phyloP scores from a whole-genome alignment of 2,329 filamentous ascomycete species.

The Ascocoryne sarcoides region DNA sequence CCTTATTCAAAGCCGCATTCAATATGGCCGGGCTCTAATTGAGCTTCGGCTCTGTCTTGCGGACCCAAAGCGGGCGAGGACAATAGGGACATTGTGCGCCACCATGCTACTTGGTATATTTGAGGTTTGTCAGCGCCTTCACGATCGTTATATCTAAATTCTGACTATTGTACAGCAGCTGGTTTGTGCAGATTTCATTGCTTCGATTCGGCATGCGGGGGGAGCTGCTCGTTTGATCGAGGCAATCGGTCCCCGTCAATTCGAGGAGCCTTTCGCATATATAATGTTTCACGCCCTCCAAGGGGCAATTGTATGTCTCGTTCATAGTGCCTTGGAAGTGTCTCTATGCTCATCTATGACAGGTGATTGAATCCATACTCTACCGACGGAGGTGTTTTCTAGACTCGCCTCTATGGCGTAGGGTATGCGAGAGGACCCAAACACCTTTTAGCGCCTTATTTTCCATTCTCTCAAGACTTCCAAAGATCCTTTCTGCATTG shows the following conservation, averaged over 20 bases:
- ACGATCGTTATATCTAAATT: background rate
- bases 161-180: background rate
- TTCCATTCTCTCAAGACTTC: background rate
- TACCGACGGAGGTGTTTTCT: conserved; percentile 1
- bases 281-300: conserved; percentile 1
- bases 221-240: conserved; percentile 2
- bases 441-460: conserved; percentile 1
- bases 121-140: background rate
- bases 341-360: background rate
- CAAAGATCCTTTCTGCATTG: background rate
- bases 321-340: background rate
- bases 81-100: background rate
- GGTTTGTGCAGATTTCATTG: background rate
- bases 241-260: background rate
- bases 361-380: background rate
- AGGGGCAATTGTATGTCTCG: conserved; percentile 1
- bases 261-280: conserved; percentile 1
- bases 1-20: background rate
- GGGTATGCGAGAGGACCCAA: background rate
- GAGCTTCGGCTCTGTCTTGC: conserved; percentile 1
- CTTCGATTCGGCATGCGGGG: background rate
- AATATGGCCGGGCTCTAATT: background rate
- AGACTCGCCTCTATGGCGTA: background rate
- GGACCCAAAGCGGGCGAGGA: background rate
- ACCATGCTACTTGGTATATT: background rate